Evolutionary conservation across 2,329 filamentous ascomycete species (phyloP).

Genomic region (Colletotrichum sp.): DNA sequence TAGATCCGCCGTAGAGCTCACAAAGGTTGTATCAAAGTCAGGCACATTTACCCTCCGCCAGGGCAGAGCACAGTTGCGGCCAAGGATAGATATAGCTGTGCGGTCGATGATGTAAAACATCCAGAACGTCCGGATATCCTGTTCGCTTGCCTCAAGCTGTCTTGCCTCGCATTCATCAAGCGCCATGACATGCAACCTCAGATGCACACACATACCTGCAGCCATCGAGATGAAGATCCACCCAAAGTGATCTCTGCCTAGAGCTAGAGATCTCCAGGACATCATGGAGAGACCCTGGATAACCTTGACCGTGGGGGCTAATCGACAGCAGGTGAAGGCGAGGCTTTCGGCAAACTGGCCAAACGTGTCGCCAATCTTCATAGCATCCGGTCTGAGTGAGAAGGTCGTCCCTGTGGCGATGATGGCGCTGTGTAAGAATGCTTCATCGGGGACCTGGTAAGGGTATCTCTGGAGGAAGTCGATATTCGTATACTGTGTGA

Average conservation of each 20-base stretch:
- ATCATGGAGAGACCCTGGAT: slow-evolving; percentile 22
- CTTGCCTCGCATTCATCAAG: slow-evolving; percentile 19
- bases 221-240: slow-evolving; percentile 24
- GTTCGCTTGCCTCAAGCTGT: slow-evolving; percentile 14
- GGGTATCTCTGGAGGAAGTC: slow-evolving; percentile 17
- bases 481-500: slow-evolving; percentile 7
- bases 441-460: slow-evolving; percentile 6
- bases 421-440: slow-evolving; percentile 19
- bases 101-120: slow-evolving; percentile 24
- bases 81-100: slow-evolving; percentile 21
- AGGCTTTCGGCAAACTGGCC: slow-evolving; percentile 19
- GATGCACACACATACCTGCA: slow-evolving; percentile 21
- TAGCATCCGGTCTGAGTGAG: background rate
- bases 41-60: slow-evolving; percentile 22
- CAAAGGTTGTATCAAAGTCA: slow-evolving; percentile 13
- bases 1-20: slow-evolving; percentile 2
- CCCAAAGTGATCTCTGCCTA: slow-evolving; percentile 21
- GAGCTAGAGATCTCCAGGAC: slow-evolving; percentile 20
- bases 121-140: slow-evolving; percentile 22
- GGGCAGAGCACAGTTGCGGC: slow-evolving; percentile 20
- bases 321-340: slow-evolving; percentile 18
- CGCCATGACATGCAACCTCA: slow-evolving; percentile 19
- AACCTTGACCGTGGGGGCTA: slow-evolving; percentile 12
- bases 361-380: slow-evolving; percentile 9
- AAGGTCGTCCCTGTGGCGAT: slow-evolving; percentile 15